Percentiles rank a stretch among this genome's conserved stretches.
These are phyloP conservation scores for Cercospora sojina DNA, from an alignment of 2,329 filamentous ascomycete genomes.

Conservation along the genomic window DNA sequence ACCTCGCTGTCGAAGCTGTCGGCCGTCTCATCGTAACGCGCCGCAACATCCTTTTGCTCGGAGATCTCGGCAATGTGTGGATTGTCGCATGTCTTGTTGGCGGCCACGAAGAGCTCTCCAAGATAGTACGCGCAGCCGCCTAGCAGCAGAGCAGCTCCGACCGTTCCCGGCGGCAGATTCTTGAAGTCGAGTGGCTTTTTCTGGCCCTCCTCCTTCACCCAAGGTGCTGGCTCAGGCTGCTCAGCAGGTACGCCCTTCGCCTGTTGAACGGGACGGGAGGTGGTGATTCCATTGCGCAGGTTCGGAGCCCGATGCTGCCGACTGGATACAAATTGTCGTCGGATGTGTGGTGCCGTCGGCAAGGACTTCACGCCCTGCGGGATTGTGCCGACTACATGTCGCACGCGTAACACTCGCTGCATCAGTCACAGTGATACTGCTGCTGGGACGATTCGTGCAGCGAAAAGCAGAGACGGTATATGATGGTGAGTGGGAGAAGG, in stretches of 20 bases:
- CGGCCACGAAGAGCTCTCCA: slow-evolving; percentile 40
- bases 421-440: slow-evolving; percentile 17
- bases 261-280: background rate
- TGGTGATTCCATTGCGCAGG: background rate
- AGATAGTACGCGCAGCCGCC: slow-evolving; percentile 45
- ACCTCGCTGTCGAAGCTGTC: slow-evolving; percentile 51
- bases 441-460: background rate
- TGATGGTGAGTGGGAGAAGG: background rate
- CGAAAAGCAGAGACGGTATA: background rate
- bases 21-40: slow-evolving; percentile 48
- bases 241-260: background rate
- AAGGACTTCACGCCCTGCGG: slow-evolving; percentile 8
- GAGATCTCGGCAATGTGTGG: slow-evolving; percentile 28
- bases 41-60: slow-evolving; percentile 43
- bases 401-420: slow-evolving; percentile 22
- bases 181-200: slow-evolving; percentile 8
- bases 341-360: background rate
- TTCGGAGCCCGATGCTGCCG: background rate
- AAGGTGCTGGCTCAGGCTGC: background rate
- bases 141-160: slow-evolving; percentile 6
- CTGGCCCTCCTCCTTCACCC: background rate
- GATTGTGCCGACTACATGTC: slow-evolving; percentile 26
- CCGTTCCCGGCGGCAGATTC: slow-evolving; percentile 9
- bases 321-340: background rate
- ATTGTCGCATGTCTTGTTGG: slow-evolving; percentile 30